phyloP scores from a whole-genome alignment of 2,329 filamentous ascomycete genomes.

The Blumeriella jaapii region DNA sequence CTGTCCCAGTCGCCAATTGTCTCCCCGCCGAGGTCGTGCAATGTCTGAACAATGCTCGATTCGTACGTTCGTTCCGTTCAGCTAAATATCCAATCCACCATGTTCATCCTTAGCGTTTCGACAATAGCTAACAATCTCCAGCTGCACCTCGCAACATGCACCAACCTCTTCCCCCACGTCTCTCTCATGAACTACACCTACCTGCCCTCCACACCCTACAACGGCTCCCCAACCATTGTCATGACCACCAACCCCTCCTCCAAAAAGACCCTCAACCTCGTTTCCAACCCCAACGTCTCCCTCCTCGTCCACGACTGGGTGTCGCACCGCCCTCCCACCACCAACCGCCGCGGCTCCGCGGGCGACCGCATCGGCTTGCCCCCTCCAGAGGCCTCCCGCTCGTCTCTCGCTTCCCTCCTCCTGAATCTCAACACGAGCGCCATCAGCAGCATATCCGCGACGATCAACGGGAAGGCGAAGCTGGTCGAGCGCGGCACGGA shows the following conservation, averaged over 20 bases:
- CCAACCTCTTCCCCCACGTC: slow-evolving; percentile 74
- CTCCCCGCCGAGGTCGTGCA: slow-evolving; percentile 79
- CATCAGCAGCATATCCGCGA: slow-evolving; percentile 79
- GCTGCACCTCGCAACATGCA: slow-evolving; percentile 92
- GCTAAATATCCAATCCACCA: slow-evolving; percentile 4
- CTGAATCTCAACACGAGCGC: slow-evolving; percentile 86
- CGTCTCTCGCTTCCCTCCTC: slow-evolving; percentile 70
- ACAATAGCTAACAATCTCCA: slow-evolving; percentile 29
- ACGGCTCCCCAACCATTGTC: slow-evolving; percentile 70
- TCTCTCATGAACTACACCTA: slow-evolving; percentile 99
- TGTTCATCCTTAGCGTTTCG: slow-evolving; percentile 3
- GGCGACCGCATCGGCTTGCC: slow-evolving; percentile 41
- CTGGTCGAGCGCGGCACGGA: slow-evolving; percentile 63
- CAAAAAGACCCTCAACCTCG: slow-evolving; percentile 71
- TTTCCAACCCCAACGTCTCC: slow-evolving; percentile 76
- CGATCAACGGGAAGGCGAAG: slow-evolving; percentile 78
- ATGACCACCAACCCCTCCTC: slow-evolving; percentile 80
- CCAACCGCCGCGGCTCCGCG: slow-evolving; percentile 45
- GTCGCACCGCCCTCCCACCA: slow-evolving; percentile 76
- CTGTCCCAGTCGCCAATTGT: slow-evolving; percentile 49
- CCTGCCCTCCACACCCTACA: slow-evolving; percentile 65
- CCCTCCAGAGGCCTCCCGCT: slow-evolving; percentile 54
- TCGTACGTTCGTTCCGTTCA: slow-evolving; percentile 45
- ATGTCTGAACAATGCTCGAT: slow-evolving; percentile 88
- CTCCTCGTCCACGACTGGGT: slow-evolving; percentile 98